Conservation (phyloP, 371 early-diverging fungal species). For the Blakeslea trispora region DNA sequence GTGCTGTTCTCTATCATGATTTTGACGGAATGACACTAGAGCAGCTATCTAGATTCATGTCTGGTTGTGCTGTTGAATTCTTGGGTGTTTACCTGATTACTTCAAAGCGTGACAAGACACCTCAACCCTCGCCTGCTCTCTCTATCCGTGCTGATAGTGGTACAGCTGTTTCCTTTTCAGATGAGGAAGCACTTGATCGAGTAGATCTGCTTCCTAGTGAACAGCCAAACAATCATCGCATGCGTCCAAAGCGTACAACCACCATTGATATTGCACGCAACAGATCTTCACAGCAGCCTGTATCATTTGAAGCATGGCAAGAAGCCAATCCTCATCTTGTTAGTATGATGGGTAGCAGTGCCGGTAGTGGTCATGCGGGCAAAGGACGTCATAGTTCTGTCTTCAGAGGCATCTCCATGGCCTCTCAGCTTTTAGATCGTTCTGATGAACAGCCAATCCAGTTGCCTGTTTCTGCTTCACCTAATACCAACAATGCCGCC, state of each 20-base stretch:
- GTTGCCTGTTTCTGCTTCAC: constrained; percentile 24
- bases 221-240: background rate
- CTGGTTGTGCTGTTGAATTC: constrained; percentile 68
- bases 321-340: constrained; percentile 12
- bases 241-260: constrained; percentile 1
- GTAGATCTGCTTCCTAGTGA: constrained; percentile 17
- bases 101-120: constrained; percentile 44
- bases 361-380: constrained; percentile 3
- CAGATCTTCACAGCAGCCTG: constrained; percentile 6
- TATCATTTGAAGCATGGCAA: constrained; percentile 20
- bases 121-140: constrained; percentile 11
- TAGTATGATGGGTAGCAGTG: background rate
- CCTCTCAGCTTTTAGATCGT: constrained; percentile 49
- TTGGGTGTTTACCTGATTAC: constrained; percentile 75
- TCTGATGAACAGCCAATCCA: constrained; percentile 33
- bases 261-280: background rate
- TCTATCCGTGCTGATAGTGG: constrained; percentile 29
- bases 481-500: constrained; percentile 3
- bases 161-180: constrained; percentile 19
- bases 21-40: constrained; percentile 63
- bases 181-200: constrained; percentile 21
- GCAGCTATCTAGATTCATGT: constrained; percentile 54
- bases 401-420: constrained; percentile 49
- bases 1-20: constrained; percentile 72
- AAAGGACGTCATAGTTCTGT: constrained; percentile 45